Evolutionary conservation across 257 asterid species (phyloP), one percentile per base, ranked within the genome.

Genomic region (Euphrasia confusa): DNA sequence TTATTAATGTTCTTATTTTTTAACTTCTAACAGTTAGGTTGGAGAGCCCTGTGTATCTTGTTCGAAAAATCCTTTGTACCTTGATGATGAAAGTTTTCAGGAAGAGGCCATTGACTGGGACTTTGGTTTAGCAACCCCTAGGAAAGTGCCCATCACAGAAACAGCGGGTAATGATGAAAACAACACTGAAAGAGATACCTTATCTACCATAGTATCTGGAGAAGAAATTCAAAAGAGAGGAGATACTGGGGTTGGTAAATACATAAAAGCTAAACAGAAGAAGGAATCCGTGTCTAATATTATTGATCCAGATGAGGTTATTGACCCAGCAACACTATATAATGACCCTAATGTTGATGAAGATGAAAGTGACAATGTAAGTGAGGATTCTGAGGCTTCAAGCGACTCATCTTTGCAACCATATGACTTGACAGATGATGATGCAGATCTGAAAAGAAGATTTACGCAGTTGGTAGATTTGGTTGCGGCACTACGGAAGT

Each of bases 11-110:
- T 57, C 58, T 33, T 7, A 67, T 58, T 48, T 69, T 32, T 27
- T 15, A 57, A 68, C 74, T 68, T 71, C 65, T 76, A 72, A 52
- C 97, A 92, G 99, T 88, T 83, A 83, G 97, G 78, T 74, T 93
- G 79, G 96, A 84, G 81, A 87, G 78, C 76, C 95, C 99, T 71
- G 82, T 73, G 55, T 65, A 80, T 82, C 74, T 93, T 83, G 75
- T 87, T 61, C 88, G 99, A 33, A 89, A 78, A 87, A 93, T 81
- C 97, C 95, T 76, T 79, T 93, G 71, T 89, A 89, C 71, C 97
- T 89, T 63, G 99, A 93, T 62, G 94, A 93, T 76, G 24, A 21
- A 21, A 72, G 79, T 73, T 78, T 75, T 74, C 80, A 56, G 60
- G 88, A 76, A 61, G 97, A 82, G 75, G 24, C 75, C 65, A 71